Conservation (phyloP, 257 asterid genomes). For the Scutellaria baicalensis region DNA sequence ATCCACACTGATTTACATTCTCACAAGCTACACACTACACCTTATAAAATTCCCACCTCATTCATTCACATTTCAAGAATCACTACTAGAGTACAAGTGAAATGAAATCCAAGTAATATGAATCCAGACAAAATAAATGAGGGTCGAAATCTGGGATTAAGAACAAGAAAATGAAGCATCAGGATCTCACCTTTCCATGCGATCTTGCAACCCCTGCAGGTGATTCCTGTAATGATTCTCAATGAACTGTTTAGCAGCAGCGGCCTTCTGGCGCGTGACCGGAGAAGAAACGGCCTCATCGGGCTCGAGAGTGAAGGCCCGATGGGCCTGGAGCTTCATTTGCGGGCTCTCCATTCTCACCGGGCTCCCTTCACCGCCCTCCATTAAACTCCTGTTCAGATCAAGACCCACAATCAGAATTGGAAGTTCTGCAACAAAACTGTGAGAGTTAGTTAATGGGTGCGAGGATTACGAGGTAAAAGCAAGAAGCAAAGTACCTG, state of each 20-base stretch:
- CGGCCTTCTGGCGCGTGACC: conserved; percentile 90
- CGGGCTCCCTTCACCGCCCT: conserved; percentile 60
- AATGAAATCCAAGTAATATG: background rate
- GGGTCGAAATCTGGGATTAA: conserved; percentile 2
- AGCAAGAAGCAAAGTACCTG: conserved; percentile 9
- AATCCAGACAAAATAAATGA: background rate
- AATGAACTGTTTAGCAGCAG: conserved; percentile 87
- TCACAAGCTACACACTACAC: background rate
- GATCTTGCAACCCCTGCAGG: conserved; percentile 91
- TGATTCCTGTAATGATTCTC: conserved; percentile 95
- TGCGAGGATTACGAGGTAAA: conserved; percentile 25
- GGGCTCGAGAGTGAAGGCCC: conserved; percentile 45
- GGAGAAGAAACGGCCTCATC: conserved; percentile 84
- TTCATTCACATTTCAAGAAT: background rate
- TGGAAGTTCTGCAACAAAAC: conserved; percentile 17
- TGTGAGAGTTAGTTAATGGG: conserved; percentile 15
- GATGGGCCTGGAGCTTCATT: conserved; percentile 37
- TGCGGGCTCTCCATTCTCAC: conserved; percentile 39
- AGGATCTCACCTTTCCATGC: conserved; percentile 65
- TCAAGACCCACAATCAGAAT: conserved; percentile 15
- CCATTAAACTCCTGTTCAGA: too few relatives aligned
- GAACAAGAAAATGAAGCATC: background rate
- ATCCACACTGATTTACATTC: conserved; percentile 3
- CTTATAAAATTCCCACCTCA: background rate
- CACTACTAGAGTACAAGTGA: background rate